Evolutionary conservation across 2,329 filamentous ascomycete species (phyloP), one percentile per base, ranked within the genome.

Genomic region (Fusarium sp.): DNA sequence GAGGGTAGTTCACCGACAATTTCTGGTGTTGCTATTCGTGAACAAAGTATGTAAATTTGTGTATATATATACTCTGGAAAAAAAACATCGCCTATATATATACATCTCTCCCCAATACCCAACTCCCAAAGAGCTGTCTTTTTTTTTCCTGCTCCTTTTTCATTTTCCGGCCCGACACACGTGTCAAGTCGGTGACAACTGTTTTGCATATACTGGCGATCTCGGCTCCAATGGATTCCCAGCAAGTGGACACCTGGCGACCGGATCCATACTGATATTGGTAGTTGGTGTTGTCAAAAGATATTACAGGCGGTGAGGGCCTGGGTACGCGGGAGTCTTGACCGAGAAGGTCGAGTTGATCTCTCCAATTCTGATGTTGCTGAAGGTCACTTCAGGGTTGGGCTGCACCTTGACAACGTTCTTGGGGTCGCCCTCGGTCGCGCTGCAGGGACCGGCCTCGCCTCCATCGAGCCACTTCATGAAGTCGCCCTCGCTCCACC

Each of bases 301-400:
- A 26, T 62, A 52, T 17, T 33, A 39, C 47, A 54, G n/a, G 35
- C 50, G 40, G 39, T 61, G 67, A 37, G 58, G 41, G 6, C 37
- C 56, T 41, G 58, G 59, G 41, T 32, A 44, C 10, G 56, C 56
- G 39, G 58, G 47, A 14, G 41, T 33, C 41, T 62, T 62, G 20
- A 62, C 58, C 40, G 60, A 52, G 33, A 56, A 65, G 22, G 66
- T 89, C 19, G 84, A 85, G 6, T 83, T 85, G 70, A 89, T 84
- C 67, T 89, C 85, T n/a, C 87, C 87, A 81, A 85, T 87, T 71
- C 82, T 83, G 68, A 89, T 84, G 70, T 88, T 83, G 63, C 82
- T 84, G 71, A 87, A 89, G 2, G 78, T 82, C 6, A 89, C 84
- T 15, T 79, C 79, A 1, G 86, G 83, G 48, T 79, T 78, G 1